Conservation (phyloP, 2,329 filamentous ascomycete species). For the Aspergillus carbonarius region DNA sequence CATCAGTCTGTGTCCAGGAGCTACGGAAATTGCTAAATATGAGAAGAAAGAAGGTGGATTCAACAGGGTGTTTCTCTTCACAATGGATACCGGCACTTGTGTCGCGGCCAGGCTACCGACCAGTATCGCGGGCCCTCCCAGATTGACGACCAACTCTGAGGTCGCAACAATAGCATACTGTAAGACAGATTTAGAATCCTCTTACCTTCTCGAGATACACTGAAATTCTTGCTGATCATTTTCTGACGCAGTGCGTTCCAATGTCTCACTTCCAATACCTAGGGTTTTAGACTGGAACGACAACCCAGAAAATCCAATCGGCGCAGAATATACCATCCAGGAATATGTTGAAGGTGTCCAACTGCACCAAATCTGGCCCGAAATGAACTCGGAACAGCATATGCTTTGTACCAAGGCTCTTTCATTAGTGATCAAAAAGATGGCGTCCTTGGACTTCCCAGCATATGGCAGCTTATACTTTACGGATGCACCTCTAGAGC, state of each 20-base stretch:
- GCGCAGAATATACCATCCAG: conserved; percentile 43
- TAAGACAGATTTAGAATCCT: conserved; percentile 27
- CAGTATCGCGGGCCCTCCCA: conserved; percentile 37
- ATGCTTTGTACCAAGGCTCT: conserved; percentile 35
- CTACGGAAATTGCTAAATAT: conserved; percentile 33
- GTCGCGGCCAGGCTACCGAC: conserved; percentile 46
- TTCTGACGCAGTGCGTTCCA: conserved; percentile 21
- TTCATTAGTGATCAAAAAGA: conserved; percentile 28
- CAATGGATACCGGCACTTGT: conserved; percentile 38
- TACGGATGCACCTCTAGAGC: conserved; percentile 25
- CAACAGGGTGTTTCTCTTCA: conserved; percentile 47
- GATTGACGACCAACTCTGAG: conserved; percentile 45
- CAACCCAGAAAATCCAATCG: conserved; percentile 30
- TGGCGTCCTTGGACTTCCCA: conserved; percentile 36
- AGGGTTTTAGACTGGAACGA: conserved; percentile 27
- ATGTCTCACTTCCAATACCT: conserved; percentile 25
- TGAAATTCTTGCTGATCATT: not conserved
- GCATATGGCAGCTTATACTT: conserved; percentile 42
- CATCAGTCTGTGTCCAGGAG: conserved; percentile 36
- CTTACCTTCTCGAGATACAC: not conserved
- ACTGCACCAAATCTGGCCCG: conserved; percentile 34
- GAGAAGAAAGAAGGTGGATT: conserved; percentile 49
- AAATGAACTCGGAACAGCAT: conserved; percentile 34
- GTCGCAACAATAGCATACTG: conserved; percentile 49
- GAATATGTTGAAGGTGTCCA: conserved; percentile 36